Base-by-base conservation (phyloP, 1,139 yeast species). In the Candida glucosophila region DNA sequence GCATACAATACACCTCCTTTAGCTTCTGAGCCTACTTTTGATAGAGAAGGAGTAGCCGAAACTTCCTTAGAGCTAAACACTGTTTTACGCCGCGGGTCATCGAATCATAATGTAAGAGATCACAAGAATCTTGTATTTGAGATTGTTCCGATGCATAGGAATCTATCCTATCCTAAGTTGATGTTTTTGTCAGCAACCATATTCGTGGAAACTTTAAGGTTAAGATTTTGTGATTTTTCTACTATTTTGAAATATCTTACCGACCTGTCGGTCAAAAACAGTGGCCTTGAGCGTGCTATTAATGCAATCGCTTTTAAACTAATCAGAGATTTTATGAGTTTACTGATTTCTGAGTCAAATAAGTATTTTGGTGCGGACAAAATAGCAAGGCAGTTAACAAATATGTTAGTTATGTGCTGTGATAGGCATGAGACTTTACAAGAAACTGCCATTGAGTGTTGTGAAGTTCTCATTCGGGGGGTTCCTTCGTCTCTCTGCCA, bases 1-100 rank as follows among this genome's bases (percentile, higher is more conserved):
- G 97, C 98, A 0, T 73, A 79, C 42, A 80, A 72, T 43, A 70
- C 96, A 4, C 98, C 98, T 4, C 93, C 97, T 1, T 67, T 92
- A 32, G 96, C 95, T 0, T 80, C 95, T 3, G 95, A 85, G 40
- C 60, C 71, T 12, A 78, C 93, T 2, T 77, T 93, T 60, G 80
- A 80, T 47, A 76, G 88, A 44, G n/a, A n/a, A n/a, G n/a, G n/a
- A n/a, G n/a, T n/a, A n/a, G 79, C 90, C 13, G 98, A 90, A 47
- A 82, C 94, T 15, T 85, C 95, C 4, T 67, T 90, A 37, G 97
- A 92, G 43, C 68, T 90, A 56, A 90, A 90, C 47, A 81, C 95
- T 2, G 86, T 92, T 19, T 66, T 92, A 33, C 74, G 95, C 47
- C 70, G 97, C 37, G 95, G 95, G 4, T 78, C 95, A 0, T 80